Evolutionary conservation across 805 yeast species (phyloP).

Genomic region (Metschnikowia henanensis): DNA sequence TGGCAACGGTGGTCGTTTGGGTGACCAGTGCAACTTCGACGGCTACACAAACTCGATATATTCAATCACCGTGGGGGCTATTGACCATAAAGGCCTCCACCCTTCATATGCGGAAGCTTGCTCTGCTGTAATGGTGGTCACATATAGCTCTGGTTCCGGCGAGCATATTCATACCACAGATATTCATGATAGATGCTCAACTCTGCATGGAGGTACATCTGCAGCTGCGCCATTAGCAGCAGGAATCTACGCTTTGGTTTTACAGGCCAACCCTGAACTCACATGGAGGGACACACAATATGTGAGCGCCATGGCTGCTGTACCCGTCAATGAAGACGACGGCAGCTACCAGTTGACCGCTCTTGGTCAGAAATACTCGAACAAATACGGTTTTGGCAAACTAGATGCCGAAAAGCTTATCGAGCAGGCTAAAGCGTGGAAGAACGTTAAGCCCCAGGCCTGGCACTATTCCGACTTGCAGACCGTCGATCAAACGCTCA

Average conservation of each 20-base stretch:
- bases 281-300: slow-evolving; percentile 98
- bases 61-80: slow-evolving; percentile 92
- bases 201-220: slow-evolving; percentile 91
- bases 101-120: slow-evolving; percentile 93
- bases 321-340: slow-evolving; percentile 65
- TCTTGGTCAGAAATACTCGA: slow-evolving; percentile 70
- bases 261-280: slow-evolving; percentile 80
- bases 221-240: slow-evolving; percentile 99
- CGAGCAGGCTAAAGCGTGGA: slow-evolving; percentile 70
- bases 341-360: slow-evolving; percentile 75
- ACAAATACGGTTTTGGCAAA: slow-evolving; percentile 89
- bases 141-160: slow-evolving; percentile 89
- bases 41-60: slow-evolving; percentile 96
- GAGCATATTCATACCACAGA: slow-evolving; percentile 91
- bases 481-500: slow-evolving; percentile 28
- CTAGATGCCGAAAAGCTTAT: slow-evolving; percentile 80
- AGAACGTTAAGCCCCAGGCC: slow-evolving; percentile 87
- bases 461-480: slow-evolving; percentile 60
- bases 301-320: slow-evolving; percentile 68
- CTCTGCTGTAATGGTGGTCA: slow-evolving; percentile 91
- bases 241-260: slow-evolving; percentile 83
- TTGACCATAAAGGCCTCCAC: slow-evolving; percentile 82
- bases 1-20: slow-evolving; percentile 85
- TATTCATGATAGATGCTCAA: slow-evolving; percentile 65
- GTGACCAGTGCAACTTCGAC: slow-evolving; percentile 94